Base-by-base conservation (phyloP, 1,139 yeast genomes). In the Taiozyma sp. region DNA sequence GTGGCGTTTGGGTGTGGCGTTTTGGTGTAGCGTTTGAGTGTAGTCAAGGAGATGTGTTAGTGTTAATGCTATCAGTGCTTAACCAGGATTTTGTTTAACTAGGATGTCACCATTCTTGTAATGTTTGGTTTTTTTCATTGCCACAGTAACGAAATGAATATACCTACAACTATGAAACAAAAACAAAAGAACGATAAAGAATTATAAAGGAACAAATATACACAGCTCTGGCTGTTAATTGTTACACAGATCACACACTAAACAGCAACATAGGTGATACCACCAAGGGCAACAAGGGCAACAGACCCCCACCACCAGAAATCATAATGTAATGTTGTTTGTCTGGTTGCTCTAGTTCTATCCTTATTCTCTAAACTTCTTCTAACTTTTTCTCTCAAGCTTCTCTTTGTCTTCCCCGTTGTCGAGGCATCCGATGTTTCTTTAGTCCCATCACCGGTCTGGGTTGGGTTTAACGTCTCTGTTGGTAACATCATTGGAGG, bases 401-500 rank as follows among this genome's bases (percentile, higher is more conserved):
- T 60, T 53, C 68, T 60, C 50, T 62, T 65, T 16, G 62, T 56
- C 16, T 73, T 59, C 19, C 19, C 19, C 19, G 19, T 19, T 19
- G 19, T 19, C 19, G 19, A 19, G 19, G 19, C 19, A 19, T 19
- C 3, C 3, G 19, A 19, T 19, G 19, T 19, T 2, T 19, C 3
- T 46, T 66, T 67, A 32, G 75, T 68, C 46, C 70, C 71, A 24
- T 72, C 70, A 2, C 73, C 72, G 9, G 63, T 64, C 45, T 75
- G 74, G 3, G 97, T 88, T 30, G 98, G 98, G 67, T 90, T 91
- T 75, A 93, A 74, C 1, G 97, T 91, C 51, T 69, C 71, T 1
- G 99, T 93, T 24, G 99, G 99, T 56, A 93, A 79, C 99, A 93
- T 93, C 79, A 86, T 76, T 21, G 99, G 96, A 9, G 99, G 99